These are phyloP conservation scores for Chiua virens DNA, from an alignment of 768 basidiomycete genomes.

Conservation along the genomic window DNA sequence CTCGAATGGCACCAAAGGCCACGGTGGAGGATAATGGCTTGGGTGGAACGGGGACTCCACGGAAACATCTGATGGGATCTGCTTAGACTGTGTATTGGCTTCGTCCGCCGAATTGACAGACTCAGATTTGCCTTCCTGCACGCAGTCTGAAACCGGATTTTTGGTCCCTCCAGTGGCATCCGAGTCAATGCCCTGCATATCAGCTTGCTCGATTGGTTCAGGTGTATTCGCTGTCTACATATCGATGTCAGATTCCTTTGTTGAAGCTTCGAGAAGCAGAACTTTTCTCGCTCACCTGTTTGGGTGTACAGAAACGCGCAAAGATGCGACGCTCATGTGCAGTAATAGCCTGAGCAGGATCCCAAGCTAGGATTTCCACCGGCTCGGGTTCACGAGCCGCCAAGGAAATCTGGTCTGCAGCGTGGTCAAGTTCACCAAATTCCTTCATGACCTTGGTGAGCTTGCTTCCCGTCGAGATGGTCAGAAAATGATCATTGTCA, in stretches of 20 bases:
- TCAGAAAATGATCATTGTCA: background rate
- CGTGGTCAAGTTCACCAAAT: conserved; percentile 18
- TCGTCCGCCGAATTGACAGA: no score
- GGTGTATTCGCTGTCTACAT: background rate
- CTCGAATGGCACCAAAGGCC: conserved; percentile 41
- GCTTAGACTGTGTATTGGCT: background rate
- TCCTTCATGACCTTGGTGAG: conserved; percentile 16
- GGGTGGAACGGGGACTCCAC: conserved; percentile 28
- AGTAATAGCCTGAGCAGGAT: conserved; percentile 15
- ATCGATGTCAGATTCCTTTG: background rate
- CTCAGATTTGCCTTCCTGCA: background rate
- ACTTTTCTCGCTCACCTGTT: background rate
- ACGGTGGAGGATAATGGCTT: conserved; percentile 37
- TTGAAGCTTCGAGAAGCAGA: background rate
- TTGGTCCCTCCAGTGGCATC: background rate
- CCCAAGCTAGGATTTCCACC: conserved; percentile 13
- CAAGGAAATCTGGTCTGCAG: conserved; percentile 18
- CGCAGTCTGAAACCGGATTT: background rate
- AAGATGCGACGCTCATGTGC: conserved; percentile 8
- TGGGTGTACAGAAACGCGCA: background rate
- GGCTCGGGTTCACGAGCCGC: conserved; percentile 22
- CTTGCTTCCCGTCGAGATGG: conserved; percentile 23
- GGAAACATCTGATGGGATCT: background rate
- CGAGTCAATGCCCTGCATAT: background rate
- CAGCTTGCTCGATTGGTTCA: background rate